These are phyloP conservation scores for Botrytis medusae DNA, from an alignment of 2,329 filamentous ascomycete genomes.

Conservation along the genomic window DNA sequence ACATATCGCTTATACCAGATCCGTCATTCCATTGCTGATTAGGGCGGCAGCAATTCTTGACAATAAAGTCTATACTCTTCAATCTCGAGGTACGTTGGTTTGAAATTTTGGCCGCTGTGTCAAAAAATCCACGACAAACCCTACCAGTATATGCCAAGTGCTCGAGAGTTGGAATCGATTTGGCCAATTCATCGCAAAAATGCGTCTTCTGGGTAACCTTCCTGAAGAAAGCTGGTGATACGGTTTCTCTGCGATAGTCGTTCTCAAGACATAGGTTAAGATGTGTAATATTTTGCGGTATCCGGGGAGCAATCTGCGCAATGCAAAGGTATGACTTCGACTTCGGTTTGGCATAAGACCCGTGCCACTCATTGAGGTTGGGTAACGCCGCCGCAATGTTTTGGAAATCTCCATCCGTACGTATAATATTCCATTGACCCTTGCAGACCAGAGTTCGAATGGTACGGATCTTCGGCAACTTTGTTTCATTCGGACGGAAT, in stretches of 20 bases:
- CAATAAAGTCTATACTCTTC: slow-evolving; percentile 67
- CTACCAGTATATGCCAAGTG: slow-evolving; percentile 72
- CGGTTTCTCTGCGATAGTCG: slow-evolving; percentile 65
- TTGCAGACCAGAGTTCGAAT: slow-evolving; percentile 69
- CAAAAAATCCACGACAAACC: slow-evolving; percentile 68
- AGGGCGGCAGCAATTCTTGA: slow-evolving; percentile 70
- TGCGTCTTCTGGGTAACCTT: slow-evolving; percentile 60
- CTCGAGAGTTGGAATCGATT: slow-evolving; percentile 60
- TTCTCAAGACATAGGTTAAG: slow-evolving; percentile 70
- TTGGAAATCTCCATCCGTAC: slow-evolving; percentile 61
- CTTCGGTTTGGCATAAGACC: slow-evolving; percentile 65
- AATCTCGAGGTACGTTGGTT: slow-evolving; percentile 51
- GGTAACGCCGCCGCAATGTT: slow-evolving; percentile 63
- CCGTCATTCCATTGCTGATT: slow-evolving; percentile 56
- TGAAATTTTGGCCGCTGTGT: slow-evolving; percentile 52
- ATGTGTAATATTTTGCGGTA: slow-evolving; percentile 59
- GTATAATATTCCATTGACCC: slow-evolving; percentile 75
- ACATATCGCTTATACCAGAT: slow-evolving; percentile 69
- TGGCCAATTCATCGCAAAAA: slow-evolving; percentile 64
- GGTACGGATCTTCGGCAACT: slow-evolving; percentile 42
- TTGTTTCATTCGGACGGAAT: slow-evolving; percentile 41
- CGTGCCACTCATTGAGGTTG: slow-evolving; percentile 57
- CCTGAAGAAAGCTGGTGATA: slow-evolving; percentile 59
- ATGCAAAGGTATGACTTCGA: slow-evolving; percentile 72
- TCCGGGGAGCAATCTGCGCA: slow-evolving; percentile 58